Base-by-base conservation (phyloP, 352 stramenopile genomes). In the Phytophthora parvispora region DNA sequence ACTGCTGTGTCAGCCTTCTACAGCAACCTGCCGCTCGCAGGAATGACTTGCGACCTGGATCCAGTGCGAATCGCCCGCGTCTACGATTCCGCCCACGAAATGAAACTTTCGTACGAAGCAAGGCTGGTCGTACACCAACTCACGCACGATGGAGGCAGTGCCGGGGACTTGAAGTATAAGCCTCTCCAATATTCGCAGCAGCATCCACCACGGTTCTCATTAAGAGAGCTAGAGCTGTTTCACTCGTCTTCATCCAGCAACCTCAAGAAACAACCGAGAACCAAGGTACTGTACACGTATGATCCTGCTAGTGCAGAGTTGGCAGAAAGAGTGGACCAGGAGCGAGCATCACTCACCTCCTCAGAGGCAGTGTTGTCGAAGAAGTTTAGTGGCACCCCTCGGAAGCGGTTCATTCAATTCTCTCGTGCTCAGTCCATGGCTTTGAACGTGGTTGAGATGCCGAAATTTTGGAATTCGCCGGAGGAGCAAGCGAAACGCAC, bases 71-170 rank as follows among this genome's bases (percentile, higher is more conserved):
- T 93, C 48, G 88, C 88, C 34, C 81, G 83, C 24, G 81, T 94
- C 12, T 94, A 93, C 60, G 81, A 93, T 55, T 72, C 76, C 1
- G 59, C 73, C 27, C 67, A 84, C 51, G 60, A 89, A 56, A 75
- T 95, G 38, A 95, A 95, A 65, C 65, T 95, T 10, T 93, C 81
- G 20, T 93, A 94, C 53, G 88, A 94, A 36, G 86, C 81, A n/a
- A 69, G 66, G 32, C 47, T 89, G 42, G 84, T 89, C 15, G 75
- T 92, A n/a, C 78, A 84, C 27, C 76, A 84, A 47, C 32, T 90
- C 9, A 81, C 70, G 4, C 43, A 56, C 7, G 58, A 75, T 47
- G 61, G 51, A 40, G 78, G 74, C n/a, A 81, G 69, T 36, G 65
- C 55, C 9, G 49, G 53, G 12, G 74, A 78, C 24, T 68, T 92